A percentile compares a stretch with the other conserved stretches of the same genome.
These are phyloP conservation scores for Pythium apleroticum DNA, from an alignment of 352 stramenopile species.

Conservation along the genomic window DNA sequence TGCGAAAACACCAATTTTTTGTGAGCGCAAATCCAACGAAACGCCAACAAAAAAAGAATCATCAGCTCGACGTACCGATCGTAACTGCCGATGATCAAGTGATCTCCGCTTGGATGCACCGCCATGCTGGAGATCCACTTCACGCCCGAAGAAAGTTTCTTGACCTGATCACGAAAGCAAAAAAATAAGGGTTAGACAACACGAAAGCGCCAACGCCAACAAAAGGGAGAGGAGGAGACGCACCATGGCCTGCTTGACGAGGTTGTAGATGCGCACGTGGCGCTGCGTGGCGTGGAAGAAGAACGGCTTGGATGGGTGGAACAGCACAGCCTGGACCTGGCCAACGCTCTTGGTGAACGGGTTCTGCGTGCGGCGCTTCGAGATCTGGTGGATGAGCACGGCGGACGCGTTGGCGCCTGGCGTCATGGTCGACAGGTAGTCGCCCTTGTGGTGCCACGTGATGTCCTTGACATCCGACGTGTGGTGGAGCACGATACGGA, in stretches of 20 bases:
- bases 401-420: constrained; percentile 87
- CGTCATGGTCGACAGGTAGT: constrained; percentile 97
- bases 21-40: neutral
- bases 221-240: constrained; percentile 1
- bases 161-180: constrained; percentile 75
- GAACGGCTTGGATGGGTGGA: constrained; percentile 99
- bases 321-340: constrained; percentile 94
- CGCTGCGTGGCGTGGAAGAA: constrained; percentile 99
- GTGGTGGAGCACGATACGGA: constrained; percentile 86
- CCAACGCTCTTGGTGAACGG: constrained; percentile 95
- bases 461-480: constrained; percentile 92
- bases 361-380: constrained; percentile 95
- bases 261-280: constrained; percentile 98
- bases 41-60: neutral
- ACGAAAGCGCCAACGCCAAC: neutral
- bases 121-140: constrained; percentile 99
- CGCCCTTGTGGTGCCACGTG: constrained; percentile 98
- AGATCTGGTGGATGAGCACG: constrained; percentile 99
- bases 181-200: constrained; percentile 11
- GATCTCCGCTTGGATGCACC: constrained; percentile 98
- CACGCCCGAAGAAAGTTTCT: constrained; percentile 96
- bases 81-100: constrained; percentile 97
- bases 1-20: neutral
- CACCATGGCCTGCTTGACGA: constrained; percentile 96
- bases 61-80: constrained; percentile 83